Evolutionary conservation across 306 rosid species (phyloP).

Genomic region (Pterocarpus santalinus): DNA sequence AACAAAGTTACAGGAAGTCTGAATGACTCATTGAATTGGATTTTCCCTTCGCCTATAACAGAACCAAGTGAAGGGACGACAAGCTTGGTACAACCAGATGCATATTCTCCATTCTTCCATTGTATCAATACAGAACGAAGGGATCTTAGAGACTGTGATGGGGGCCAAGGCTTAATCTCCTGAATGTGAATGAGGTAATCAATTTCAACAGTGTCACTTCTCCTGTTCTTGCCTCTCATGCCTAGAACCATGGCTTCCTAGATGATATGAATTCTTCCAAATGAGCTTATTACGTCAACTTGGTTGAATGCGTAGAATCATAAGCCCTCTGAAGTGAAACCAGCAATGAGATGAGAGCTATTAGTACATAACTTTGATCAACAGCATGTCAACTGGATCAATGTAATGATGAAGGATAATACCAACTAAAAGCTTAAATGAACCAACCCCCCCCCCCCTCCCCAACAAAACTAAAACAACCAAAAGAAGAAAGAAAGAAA

Average conservation of each 20-base stretch:
- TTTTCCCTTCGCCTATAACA: slow-evolving; percentile 77
- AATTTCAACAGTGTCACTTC: slow-evolving; percentile 57
- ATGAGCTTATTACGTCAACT: slow-evolving; percentile 45
- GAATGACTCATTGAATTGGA: slow-evolving; percentile 75
- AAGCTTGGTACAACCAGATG: slow-evolving; percentile 73
- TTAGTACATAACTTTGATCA: slow-evolving; percentile 6
- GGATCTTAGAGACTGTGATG: slow-evolving; percentile 77
- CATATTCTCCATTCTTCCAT: slow-evolving; percentile 80
- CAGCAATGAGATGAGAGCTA: background rate
- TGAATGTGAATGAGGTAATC: slow-evolving; percentile 71
- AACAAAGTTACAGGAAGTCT: slow-evolving; percentile 66
- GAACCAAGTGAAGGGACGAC: slow-evolving; percentile 78
- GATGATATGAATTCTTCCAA: slow-evolving; percentile 19
- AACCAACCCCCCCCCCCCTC: no score
- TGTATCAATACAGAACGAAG: slow-evolving; percentile 73
- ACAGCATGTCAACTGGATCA: slow-evolving; percentile 4
- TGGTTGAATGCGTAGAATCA: slow-evolving; percentile 30
- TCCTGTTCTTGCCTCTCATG: slow-evolving; percentile 65
- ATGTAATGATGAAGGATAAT: background rate
- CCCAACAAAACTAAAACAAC: no score
- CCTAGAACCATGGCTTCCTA: slow-evolving; percentile 70
- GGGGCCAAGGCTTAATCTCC: slow-evolving; percentile 94
- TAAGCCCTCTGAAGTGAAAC: slow-evolving; percentile 43
- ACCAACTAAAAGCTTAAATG: no score
- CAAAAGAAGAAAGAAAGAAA: no score